Evolutionary conservation across 148 eudicot genomes (phyloP), one percentile per base, ranked within the genome.

Genomic region (Fagopyrum homotropicum): DNA sequence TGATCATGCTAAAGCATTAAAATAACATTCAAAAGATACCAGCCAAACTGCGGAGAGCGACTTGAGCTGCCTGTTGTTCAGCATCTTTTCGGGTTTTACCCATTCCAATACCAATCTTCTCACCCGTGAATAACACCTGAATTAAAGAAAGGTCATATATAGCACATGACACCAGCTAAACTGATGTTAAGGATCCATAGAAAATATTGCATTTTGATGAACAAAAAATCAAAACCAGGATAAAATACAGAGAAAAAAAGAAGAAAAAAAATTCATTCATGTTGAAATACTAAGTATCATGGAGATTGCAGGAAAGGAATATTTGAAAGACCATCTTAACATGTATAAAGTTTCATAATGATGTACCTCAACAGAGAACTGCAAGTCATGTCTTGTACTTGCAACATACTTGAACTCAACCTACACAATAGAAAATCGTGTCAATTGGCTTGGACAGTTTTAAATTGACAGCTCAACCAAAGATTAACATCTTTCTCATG

Each of bases 31-130:
- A 2, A 15, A 6, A 55, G 7, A 55, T 16, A n/a, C 59, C 59
- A 55, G 59, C 17, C 17, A 55, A 55, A 55, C 59, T 4, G 59
- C 59, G 97, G 44, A 95, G 92, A 69, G 99, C 99, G 86, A 83
- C 86, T 72, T 88, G 94, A 45, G 99, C 99, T 80, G 98, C 99
- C 81, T 90, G 97, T 57, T 92, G 99, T 75, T 92, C 98, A 74
- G 99, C 99, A 82, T 95, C 99, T 83, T 92, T 95, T 79, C 98
- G 84, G 7, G 96, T 92, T 85, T 87, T 92, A 1, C 99, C 99
- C 89, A 87, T 87, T 76, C 99, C 99, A 76, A 83, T 77, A 68
- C 94, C 99, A 72, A 95, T 86, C 88, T 87, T 90, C 84, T 95
- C 99, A 51, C 99, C 99, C 45, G 89, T 86, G 79, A 95, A 90